phyloP scores from a whole-genome alignment of 805 yeast species.

The Wickerhamiella kurtzmanii region DNA sequence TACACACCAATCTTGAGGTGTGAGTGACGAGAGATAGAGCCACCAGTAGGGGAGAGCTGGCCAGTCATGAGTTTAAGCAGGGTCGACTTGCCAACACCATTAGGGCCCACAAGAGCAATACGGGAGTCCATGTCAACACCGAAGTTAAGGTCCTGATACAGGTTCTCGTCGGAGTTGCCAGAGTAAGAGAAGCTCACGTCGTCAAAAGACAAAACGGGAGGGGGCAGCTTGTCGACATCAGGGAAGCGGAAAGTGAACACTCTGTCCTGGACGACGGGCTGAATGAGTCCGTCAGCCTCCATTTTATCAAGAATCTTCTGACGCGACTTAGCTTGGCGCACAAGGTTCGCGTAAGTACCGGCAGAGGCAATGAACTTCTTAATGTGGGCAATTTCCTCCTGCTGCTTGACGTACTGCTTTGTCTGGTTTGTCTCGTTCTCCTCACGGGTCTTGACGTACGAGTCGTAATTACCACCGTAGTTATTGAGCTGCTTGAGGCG shows the following conservation, averaged over 20 bases:
- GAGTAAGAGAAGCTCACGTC: conserved; percentile 81
- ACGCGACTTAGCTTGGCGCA: conserved; percentile 96
- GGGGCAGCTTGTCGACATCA: conserved; percentile 92
- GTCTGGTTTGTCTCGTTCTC: conserved; percentile 95
- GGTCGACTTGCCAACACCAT: conserved; percentile 98
- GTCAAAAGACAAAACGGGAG: conserved; percentile 95
- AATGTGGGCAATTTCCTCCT: conserved; percentile 96
- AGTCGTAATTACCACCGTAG: conserved; percentile 98
- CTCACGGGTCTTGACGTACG: conserved; percentile 84
- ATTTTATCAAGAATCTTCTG: conserved; percentile 98
- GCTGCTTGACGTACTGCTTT: conserved; percentile 95
- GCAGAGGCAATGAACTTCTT: conserved; percentile 98
- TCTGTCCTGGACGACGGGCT: conserved; percentile 83
- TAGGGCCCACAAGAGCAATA: conserved; percentile 95
- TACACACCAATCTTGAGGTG: conserved; percentile 97
- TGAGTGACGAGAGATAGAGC: conserved; percentile 93
- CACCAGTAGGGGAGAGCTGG: conserved; percentile 72
- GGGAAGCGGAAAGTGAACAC: conserved; percentile 92
- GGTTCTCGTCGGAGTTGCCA: conserved; percentile 63
- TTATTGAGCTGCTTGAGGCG: conserved; percentile 58
- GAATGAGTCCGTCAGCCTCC: conserved; percentile 96
- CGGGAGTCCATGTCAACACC: conserved; percentile 99
- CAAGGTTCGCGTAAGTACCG: conserved; percentile 98
- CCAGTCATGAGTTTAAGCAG: conserved; percentile 95
- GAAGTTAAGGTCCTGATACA: conserved; percentile 81